Conservation (phyloP, 2,329 filamentous ascomycete genomes). For the Sphaerulina musiva region DNA sequence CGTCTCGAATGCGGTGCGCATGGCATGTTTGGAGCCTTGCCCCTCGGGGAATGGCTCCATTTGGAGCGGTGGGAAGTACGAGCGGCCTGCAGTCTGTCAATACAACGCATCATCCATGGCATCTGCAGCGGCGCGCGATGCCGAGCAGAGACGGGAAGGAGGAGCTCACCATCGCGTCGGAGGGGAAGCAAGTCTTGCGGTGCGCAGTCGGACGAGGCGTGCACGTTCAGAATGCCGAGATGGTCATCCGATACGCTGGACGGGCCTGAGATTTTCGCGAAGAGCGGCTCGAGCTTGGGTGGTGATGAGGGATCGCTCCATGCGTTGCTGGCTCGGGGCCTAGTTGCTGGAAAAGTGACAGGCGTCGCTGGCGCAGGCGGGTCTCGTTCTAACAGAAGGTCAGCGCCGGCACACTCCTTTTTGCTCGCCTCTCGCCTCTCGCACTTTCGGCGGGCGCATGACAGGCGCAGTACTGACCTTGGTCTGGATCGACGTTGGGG, state of each 20-base stretch:
- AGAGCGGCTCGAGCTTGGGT: conserved; percentile 42
- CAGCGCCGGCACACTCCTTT: not conserved
- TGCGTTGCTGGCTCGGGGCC: not conserved
- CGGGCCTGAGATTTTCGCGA: conserved; percentile 38
- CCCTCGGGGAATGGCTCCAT: conserved; percentile 17
- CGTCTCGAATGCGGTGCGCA: conserved; percentile 44
- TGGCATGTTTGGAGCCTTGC: conserved; percentile 43
- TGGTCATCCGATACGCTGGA: conserved; percentile 38
- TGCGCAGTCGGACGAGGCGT: conserved; percentile 33
- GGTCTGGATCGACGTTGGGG: conserved; percentile 24
- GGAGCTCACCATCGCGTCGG: conserved; percentile 24
- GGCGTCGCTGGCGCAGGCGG: conserved; percentile 26
- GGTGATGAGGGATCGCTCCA: conserved; percentile 22
- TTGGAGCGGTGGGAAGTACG: conserved; percentile 35
- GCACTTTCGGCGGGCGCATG: not conserved
- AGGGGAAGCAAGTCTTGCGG: conserved; percentile 38
- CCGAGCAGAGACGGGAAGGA: not conserved
- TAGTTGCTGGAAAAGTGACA: conserved; percentile 24
- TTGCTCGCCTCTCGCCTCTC: not conserved
- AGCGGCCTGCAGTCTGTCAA: conserved; percentile 18
- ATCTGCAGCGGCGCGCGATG: not conserved
- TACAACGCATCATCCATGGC: not conserved
- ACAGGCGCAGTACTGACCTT: conserved; percentile 5
- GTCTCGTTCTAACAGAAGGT: conserved; percentile 28
- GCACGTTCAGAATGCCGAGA: conserved; percentile 40